A percentile compares a stretch with the other conserved stretches of the same genome.
These are phyloP conservation scores for Sporobolus alterniflorus DNA, from an alignment of 202 grass and related monocot genomes.

Conservation along the genomic window DNA sequence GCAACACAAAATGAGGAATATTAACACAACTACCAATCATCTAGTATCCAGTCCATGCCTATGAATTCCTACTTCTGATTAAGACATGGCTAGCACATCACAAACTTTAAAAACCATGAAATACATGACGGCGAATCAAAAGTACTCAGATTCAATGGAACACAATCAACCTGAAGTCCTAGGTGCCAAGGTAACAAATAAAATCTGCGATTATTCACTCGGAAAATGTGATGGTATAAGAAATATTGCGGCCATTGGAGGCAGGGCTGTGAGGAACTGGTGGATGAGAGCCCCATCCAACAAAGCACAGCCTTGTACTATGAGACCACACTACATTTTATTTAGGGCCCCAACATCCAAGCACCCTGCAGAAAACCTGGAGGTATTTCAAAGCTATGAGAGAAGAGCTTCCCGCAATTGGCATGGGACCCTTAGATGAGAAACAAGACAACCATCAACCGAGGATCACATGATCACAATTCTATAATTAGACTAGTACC, in stretches of 20 bases:
- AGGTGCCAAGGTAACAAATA: background rate
- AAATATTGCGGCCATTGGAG: conserved; percentile 73
- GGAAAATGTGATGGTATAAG: background rate
- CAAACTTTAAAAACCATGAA: background rate
- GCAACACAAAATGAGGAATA: background rate
- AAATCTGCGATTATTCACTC: background rate
- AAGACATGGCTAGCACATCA: no score
- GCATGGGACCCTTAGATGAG: conserved; percentile 41
- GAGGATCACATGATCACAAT: background rate
- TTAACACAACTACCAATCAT: background rate
- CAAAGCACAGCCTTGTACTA: conserved; percentile 68
- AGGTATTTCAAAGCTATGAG: conserved; percentile 68
- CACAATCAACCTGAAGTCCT: background rate
- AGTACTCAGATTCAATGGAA: background rate
- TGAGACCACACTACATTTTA: conserved; percentile 54
- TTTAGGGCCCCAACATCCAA: conserved; percentile 57
- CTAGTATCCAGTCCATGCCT: background rate
- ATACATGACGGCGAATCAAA: background rate
- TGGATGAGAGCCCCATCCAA: conserved; percentile 27
- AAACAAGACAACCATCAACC: background rate
- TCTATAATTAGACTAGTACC: background rate
- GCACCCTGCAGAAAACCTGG: conserved; percentile 95
- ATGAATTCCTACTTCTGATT: no score
- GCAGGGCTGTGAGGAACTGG: conserved; percentile 49
- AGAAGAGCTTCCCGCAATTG: conserved; percentile 65